Conservation (phyloP, 345 rosid species). For the Angophora floribunda region DNA sequence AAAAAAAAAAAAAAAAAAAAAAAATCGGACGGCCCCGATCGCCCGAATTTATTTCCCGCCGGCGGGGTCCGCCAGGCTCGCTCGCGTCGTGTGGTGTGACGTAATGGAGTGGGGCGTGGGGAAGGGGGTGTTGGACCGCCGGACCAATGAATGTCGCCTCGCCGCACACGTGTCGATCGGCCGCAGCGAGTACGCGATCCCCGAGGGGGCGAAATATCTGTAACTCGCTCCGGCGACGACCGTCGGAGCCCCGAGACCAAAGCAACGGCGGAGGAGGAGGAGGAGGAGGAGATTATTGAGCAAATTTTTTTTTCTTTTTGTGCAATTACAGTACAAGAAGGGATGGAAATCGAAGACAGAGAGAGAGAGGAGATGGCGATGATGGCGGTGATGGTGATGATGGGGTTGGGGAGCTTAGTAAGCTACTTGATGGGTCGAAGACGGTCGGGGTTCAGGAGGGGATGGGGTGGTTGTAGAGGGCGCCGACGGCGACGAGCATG, state of each 20-base stretch:
- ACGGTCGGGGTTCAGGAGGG: neutral
- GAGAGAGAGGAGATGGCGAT: neutral
- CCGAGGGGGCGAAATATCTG: neutral
- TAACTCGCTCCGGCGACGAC: neutral
- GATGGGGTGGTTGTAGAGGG: constrained; percentile 10
- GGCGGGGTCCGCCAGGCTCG: neutral
- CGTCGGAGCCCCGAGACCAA: no score
- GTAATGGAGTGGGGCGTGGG: neutral
- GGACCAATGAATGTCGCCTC: neutral
- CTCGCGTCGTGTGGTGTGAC: neutral
- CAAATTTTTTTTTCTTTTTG: neutral
- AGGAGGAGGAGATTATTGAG: neutral
- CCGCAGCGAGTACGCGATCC: neutral
- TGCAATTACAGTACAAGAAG: neutral
- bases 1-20: no score
- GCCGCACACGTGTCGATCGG: neutral
- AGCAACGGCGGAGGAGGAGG: neutral
- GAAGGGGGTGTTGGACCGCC: neutral
- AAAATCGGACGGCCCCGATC: neutral
- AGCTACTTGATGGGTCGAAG: neutral
- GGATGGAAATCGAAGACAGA: neutral
- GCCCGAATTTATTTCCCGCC: neutral
- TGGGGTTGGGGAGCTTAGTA: neutral
- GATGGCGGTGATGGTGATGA: no score
- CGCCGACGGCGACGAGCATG: constrained; percentile 84